Evolutionary conservation across 2,329 filamentous ascomycete species (phyloP), one percentile per base, ranked within the genome.

Genomic region (Cordyceps tenuipes): DNA sequence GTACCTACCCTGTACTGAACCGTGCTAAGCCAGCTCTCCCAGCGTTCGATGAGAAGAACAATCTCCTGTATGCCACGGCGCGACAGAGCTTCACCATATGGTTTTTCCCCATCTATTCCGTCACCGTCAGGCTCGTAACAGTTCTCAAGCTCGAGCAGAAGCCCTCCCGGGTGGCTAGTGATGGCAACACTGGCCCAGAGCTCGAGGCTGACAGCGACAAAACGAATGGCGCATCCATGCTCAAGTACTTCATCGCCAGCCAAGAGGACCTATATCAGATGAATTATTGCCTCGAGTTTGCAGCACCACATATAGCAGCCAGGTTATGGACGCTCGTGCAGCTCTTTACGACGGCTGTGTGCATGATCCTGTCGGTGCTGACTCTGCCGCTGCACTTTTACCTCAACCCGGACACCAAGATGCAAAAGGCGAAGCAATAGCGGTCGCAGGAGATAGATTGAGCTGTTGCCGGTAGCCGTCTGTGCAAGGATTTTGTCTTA

Each of bases 211-310:
- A 57, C 62, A 64, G 19, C 61, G 67, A 66, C 39, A 67, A 60
- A n/a, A 60, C 63, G 21, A 69, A 64, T 36, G 57, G 50, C 15
- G 57, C 50, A 7, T 54, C 50, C 3, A 48, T 54, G 17, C 50
- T 54, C 7, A 47, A 43, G 15, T 94, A 91, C 74, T 89, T 86
- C 69, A 92, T 96, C 63, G 72, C 78, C 7, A 81, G 79, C 19
- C 91, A 96, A 70, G 86, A 95, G 64, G 91, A 96, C 69, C 74
- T 92, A 8, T 96, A 96, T 68, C 89, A 93, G 67, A 78, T 84
- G 0, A 86, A 85, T 53, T 87, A 96, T 65, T 87, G 86, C 63
- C 76, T 93, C 62, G 86, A 87, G 66, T 94, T 95, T 68, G 66
- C 92, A 19, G 67, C 82, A 17, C 84, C 87, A 12, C 79, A 82